These are phyloP conservation scores for Calonectria naviculata DNA, from an alignment of 2,329 filamentous ascomycete species.

Conservation along the genomic window DNA sequence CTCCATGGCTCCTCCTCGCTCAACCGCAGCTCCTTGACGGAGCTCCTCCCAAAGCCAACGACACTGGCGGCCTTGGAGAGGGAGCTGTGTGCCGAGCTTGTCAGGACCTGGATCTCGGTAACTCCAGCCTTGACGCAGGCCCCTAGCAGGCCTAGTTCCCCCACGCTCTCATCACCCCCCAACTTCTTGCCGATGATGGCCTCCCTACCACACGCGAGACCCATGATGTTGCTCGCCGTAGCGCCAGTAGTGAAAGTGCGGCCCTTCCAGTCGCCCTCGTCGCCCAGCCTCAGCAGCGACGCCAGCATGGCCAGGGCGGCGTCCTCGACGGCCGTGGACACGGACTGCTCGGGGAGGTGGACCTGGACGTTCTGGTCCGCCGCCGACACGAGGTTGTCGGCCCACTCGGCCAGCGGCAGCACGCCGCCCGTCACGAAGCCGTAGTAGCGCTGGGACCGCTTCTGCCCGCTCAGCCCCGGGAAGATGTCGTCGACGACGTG, in stretches of 20 bases:
- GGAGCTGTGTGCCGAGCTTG: conserved; percentile 86
- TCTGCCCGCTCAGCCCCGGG: conserved; percentile 74
- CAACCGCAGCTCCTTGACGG: conserved; percentile 70
- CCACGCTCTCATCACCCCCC: conserved; percentile 58
- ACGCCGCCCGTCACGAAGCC: conserved; percentile 89
- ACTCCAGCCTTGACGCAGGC: conserved; percentile 75
- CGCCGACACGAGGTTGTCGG: conserved; percentile 84
- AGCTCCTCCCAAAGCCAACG: conserved; percentile 78
- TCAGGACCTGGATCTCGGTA: conserved; percentile 78
- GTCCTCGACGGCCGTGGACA: conserved; percentile 82
- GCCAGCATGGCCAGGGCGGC: conserved; percentile 76
- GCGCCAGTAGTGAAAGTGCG: conserved; percentile 69
- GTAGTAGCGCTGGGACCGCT: conserved; percentile 78
- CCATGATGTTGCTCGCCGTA: conserved; percentile 85
- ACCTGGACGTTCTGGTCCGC: conserved; percentile 89
- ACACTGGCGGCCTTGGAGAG: conserved; percentile 85
- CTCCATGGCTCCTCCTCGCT: conserved; percentile 70
- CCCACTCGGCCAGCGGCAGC: conserved; percentile 82
- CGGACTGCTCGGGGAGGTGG: conserved; percentile 80
- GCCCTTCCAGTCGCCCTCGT: conserved; percentile 65
- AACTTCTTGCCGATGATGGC: conserved; percentile 60
- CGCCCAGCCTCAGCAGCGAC: conserved; percentile 71
- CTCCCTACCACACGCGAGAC: conserved; percentile 75
- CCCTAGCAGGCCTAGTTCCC: conserved; percentile 75
- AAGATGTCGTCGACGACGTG: conserved; percentile 61